These are phyloP conservation scores for Diaporthe sp. DNA, from an alignment of 2,329 filamentous ascomycete species.

Conservation along the genomic window DNA sequence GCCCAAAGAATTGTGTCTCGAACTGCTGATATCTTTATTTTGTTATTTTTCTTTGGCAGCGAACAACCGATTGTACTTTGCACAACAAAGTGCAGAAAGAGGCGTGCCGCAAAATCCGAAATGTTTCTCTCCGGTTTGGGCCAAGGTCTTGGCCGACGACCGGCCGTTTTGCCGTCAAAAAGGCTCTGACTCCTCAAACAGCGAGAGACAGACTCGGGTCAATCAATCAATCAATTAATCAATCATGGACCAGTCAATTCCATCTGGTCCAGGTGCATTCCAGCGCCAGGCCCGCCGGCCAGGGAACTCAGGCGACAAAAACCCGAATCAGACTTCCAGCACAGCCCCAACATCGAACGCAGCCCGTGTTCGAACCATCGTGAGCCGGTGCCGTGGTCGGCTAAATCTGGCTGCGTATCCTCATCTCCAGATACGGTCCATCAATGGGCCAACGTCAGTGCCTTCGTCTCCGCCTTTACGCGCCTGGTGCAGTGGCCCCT, in stretches of 20 bases:
- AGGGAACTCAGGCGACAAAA: neutral
- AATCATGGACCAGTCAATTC: neutral
- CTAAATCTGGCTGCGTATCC: slow-evolving; percentile 20
- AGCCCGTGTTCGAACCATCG: slow-evolving; percentile 2
- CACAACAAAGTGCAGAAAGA: neutral
- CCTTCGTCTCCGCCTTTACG: slow-evolving; percentile 20
- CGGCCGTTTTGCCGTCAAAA: slow-evolving; percentile 16
- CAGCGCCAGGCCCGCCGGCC: neutral
- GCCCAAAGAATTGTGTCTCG: neutral
- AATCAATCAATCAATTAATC: neutral
- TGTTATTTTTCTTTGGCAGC: neutral
- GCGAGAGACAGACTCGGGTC: neutral
- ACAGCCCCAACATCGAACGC: slow-evolving; percentile 27
- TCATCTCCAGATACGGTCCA: slow-evolving; percentile 24
- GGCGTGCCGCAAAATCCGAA: neutral
- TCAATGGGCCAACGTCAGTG: slow-evolving; percentile 24
- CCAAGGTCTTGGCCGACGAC: slow-evolving; percentile 21
- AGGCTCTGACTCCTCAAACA: slow-evolving; percentile 22
- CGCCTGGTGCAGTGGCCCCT: slow-evolving; percentile 1
- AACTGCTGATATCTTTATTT: neutral
- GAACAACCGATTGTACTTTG: neutral
- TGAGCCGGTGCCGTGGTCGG: slow-evolving; percentile 16
- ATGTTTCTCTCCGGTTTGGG: slow-evolving; percentile 25
- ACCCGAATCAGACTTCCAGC: slow-evolving; percentile 6
- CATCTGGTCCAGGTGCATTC: slow-evolving; percentile 5